Conservation (phyloP, 176 grass and related monocot species). For the Paspalum notatum region DNA sequence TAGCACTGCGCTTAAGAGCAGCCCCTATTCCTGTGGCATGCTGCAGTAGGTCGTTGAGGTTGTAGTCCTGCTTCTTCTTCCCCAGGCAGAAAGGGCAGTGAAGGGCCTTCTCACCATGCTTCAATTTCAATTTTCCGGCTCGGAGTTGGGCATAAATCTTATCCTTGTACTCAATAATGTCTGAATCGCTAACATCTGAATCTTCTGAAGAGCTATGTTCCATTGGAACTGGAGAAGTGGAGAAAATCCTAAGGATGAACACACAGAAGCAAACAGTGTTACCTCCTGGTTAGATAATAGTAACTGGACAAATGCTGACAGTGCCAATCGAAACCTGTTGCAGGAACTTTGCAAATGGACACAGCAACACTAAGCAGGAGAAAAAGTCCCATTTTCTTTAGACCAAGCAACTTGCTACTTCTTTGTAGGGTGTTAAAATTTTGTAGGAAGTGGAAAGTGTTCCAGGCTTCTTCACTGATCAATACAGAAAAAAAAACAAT, state of each 20-base stretch:
- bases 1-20: conserved; percentile 55
- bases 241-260: conserved; percentile 11
- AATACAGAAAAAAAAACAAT: not conserved
- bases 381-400: not conserved
- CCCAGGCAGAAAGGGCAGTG: conserved; percentile 74
- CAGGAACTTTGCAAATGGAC: not conserved
- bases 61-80: conserved; percentile 77
- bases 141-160: conserved; percentile 40
- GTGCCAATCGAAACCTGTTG: not conserved
- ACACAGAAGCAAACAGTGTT: not conserved
- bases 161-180: conserved; percentile 55
- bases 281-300: not conserved
- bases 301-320: not conserved
- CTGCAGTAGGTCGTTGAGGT: conserved; percentile 66
- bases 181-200: conserved; percentile 73
- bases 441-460: not conserved
- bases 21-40: conserved; percentile 72
- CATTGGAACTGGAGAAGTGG: conserved; percentile 37
- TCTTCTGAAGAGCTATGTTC: conserved; percentile 52
- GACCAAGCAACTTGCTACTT: not conserved
- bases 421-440: not conserved
- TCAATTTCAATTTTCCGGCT: conserved; percentile 47
- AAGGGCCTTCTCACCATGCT: conserved; percentile 44
- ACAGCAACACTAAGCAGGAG: not conserved
- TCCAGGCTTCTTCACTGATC: not conserved